A percentile compares a stretch with the other conserved stretches of the same genome.
These are phyloP conservation scores for Agaricus sinodeliciosus DNA, from an alignment of 768 basidiomycete species.

Conservation along the genomic window DNA sequence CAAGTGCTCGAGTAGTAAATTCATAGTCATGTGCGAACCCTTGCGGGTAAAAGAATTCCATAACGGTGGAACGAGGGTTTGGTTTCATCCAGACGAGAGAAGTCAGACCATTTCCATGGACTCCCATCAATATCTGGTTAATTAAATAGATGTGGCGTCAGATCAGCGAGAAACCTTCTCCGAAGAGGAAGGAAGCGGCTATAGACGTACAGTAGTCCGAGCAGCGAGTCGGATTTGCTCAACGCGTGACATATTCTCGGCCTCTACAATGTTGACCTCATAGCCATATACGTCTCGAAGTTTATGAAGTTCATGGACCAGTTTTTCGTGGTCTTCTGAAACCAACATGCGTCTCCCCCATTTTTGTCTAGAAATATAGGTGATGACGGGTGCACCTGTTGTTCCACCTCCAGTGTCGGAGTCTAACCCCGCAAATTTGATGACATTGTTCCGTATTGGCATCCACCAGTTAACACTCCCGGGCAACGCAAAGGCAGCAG, in stretches of 20 bases:
- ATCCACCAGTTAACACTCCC: constrained; percentile 84
- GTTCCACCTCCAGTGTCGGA: constrained; percentile 37
- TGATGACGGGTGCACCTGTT: constrained; percentile 69
- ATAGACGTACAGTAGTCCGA: constrained; percentile 67
- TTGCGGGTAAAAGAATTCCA: constrained; percentile 84
- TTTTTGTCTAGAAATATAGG: constrained; percentile 83
- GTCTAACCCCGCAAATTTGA: constrained; percentile 62
- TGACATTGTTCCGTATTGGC: constrained; percentile 64
- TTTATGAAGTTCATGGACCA: constrained; percentile 68
- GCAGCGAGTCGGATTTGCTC: constrained; percentile 81
- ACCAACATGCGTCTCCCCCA: constrained; percentile 86
- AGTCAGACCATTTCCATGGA: constrained; percentile 90
- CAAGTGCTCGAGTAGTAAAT: constrained; percentile 73
- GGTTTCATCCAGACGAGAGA: constrained; percentile 92
- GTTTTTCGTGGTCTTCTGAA: constrained; percentile 65
- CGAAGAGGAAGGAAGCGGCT: neutral
- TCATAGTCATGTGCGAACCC: constrained; percentile 88
- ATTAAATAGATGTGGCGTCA: neutral
- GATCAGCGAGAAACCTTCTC: neutral
- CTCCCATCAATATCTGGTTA: constrained; percentile 86
- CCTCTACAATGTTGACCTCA: constrained; percentile 83
- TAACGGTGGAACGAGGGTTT: constrained; percentile 73
- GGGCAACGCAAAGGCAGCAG: constrained; percentile 67
- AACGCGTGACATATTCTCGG: constrained; percentile 72
- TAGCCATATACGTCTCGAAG: constrained; percentile 68